Evolutionary conservation across 495 filamentous ascomycete genomes (phyloP).

Genomic region (Cercophora sp.): DNA sequence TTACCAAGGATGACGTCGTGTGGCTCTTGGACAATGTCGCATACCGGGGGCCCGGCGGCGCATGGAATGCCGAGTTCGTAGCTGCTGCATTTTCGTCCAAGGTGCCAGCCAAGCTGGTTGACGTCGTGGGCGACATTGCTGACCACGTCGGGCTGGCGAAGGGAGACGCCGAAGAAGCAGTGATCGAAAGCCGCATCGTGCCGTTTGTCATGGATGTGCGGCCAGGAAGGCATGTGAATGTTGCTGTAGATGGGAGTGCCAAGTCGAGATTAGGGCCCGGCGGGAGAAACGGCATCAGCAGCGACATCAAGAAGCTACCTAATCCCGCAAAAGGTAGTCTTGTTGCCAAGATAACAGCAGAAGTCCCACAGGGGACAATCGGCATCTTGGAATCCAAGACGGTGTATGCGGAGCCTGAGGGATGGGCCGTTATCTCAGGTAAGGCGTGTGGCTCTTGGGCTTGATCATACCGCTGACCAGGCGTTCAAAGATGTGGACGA

Average conservation of each 20-base stretch:
- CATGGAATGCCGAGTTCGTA: constrained; percentile 78
- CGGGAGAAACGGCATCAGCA: constrained; percentile 65
- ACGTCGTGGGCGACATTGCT: constrained; percentile 65
- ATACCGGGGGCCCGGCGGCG: constrained; percentile 49
- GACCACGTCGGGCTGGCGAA: constrained; percentile 68
- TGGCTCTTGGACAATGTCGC: constrained; percentile 94
- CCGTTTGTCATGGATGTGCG: constrained; percentile 74
- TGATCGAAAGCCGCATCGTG: constrained; percentile 64
- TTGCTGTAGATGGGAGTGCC: constrained; percentile 45
- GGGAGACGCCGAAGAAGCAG: constrained; percentile 54
- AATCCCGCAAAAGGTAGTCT: constrained; percentile 31
- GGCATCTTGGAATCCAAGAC: constrained; percentile 58
- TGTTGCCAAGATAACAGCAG: constrained; percentile 40
- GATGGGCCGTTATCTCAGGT: constrained; percentile 84
- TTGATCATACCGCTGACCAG: too few relatives aligned
- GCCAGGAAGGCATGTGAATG: constrained; percentile 59
- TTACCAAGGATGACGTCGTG: constrained; percentile 56
- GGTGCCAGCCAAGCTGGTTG: constrained; percentile 59
- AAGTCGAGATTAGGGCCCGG: constrained; percentile 64
- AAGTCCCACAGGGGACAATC: constrained; percentile 44
- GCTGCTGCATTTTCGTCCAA: constrained; percentile 72
- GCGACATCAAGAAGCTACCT: constrained; percentile 49
- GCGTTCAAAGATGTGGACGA: constrained; percentile 74
- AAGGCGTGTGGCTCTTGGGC: too few relatives aligned
- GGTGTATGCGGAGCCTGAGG: constrained; percentile 67